Percentiles rank a stretch among this genome's conserved stretches.
Evolutionary conservation across 176 grass and related monocot species (phyloP).

Genomic region (Avena insularis): DNA sequence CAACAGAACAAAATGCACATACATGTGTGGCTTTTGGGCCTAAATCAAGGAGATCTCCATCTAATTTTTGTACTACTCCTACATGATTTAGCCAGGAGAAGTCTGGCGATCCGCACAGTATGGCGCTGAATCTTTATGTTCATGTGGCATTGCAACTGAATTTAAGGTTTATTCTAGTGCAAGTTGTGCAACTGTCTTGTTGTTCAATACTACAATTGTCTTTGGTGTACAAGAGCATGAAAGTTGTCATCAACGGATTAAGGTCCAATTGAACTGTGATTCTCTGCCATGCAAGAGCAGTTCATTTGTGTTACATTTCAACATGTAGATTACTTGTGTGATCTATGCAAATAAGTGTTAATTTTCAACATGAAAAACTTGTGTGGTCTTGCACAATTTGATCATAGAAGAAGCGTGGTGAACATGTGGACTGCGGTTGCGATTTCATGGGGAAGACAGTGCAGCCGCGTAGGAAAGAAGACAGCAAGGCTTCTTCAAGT

Average conservation of each 20-base stretch:
- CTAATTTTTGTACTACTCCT: neutral
- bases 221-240: slow-evolving; percentile 2
- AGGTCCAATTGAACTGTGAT: neutral
- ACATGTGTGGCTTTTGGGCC: too few relatives aligned
- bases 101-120: neutral
- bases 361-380: neutral
- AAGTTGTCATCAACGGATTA: slow-evolving; percentile 31
- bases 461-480: neutral
- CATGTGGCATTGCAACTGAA: neutral
- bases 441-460: neutral
- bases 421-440: neutral
- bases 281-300: neutral
- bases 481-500: neutral
- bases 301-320: neutral
- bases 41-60: neutral
- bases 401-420: neutral
- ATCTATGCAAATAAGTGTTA: neutral
- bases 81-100: neutral
- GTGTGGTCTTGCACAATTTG: neutral
- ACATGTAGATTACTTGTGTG: neutral
- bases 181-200: neutral
- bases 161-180: neutral
- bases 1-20: too few relatives aligned
- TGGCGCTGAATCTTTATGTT: neutral
- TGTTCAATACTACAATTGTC: neutral